Conservation (phyloP, 495 filamentous ascomycete species). For the Penicillium argentinense region DNA sequence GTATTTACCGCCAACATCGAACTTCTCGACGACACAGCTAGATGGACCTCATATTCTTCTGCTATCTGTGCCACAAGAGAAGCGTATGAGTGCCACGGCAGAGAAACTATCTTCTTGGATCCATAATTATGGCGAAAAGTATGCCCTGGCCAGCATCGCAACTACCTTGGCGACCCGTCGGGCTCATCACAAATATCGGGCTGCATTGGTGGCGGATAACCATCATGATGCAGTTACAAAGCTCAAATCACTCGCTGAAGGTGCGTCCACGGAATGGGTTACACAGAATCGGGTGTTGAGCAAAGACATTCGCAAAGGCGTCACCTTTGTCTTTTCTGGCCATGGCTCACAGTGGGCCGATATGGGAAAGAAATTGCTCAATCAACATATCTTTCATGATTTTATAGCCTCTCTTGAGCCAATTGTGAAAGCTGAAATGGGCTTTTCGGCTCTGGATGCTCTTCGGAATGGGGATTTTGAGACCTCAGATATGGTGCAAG, state of each 20-base stretch:
- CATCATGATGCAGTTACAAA: slow-evolving; percentile 10
- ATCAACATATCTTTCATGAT: background rate
- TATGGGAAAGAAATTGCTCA: slow-evolving; percentile 52
- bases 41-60: slow-evolving; percentile 16
- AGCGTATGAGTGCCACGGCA: slow-evolving; percentile 20
- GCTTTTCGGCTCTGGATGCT: slow-evolving; percentile 31
- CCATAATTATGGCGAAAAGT: background rate
- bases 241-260: background rate
- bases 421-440: slow-evolving; percentile 24
- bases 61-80: slow-evolving; percentile 35
- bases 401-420: background rate
- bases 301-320: background rate
- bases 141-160: slow-evolving; percentile 16
- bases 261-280: background rate
- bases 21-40: too few relatives aligned
- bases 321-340: slow-evolving; percentile 45
- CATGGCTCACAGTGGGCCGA: slow-evolving; percentile 64
- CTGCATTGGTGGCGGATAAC: slow-evolving; percentile 15
- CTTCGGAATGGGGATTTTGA: slow-evolving; percentile 28
- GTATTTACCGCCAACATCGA: background rate
- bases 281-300: slow-evolving; percentile 1
- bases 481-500: slow-evolving; percentile 27
- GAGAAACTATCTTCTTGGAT: background rate
- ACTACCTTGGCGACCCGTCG: slow-evolving; percentile 26
- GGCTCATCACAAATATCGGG: slow-evolving; percentile 27